Evolutionary conservation across 129 eudicot species (phyloP).

Genomic region (Dittrichia graveolens): DNA sequence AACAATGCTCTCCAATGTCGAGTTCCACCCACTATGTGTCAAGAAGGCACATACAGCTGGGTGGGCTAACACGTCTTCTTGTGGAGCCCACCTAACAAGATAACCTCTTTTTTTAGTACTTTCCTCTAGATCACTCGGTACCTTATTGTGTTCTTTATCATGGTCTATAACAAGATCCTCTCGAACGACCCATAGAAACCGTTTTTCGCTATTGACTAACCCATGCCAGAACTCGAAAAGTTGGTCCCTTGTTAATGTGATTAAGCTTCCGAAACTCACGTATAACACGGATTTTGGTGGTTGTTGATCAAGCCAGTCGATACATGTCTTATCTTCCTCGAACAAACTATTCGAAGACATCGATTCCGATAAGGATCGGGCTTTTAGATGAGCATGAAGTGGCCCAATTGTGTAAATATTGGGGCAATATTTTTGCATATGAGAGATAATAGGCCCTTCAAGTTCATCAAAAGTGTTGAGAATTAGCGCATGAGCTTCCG

Average conservation of each 20-base stretch:
- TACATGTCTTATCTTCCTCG: constrained; percentile 54
- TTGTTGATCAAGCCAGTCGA: constrained; percentile 55
- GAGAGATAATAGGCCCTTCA: constrained; percentile 53
- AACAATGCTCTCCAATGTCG: constrained; percentile 39
- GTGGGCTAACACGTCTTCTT: constrained; percentile 46
- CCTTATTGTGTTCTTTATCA: background rate
- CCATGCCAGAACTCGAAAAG: constrained; percentile 61
- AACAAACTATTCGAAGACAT: constrained; percentile 49
- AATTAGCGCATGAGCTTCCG: constrained; percentile 44
- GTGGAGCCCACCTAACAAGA: constrained; percentile 49
- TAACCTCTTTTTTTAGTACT: constrained; percentile 37
- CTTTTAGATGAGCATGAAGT: constrained; percentile 54
- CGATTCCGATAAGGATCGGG: constrained; percentile 26
- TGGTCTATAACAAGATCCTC: constrained; percentile 29
- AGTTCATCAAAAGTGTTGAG: constrained; percentile 68
- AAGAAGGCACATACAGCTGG: constrained; percentile 45
- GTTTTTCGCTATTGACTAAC: constrained; percentile 45
- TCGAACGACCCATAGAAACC: constrained; percentile 56
- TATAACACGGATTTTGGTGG: constrained; percentile 53
- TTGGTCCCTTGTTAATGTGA: constrained; percentile 42
- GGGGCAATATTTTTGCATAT: constrained; percentile 39
- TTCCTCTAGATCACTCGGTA: constrained; percentile 15
- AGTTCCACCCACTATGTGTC: constrained; percentile 61
- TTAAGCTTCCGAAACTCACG: constrained; percentile 45
- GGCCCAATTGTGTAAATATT: constrained; percentile 68